Base-by-base conservation (phyloP, 257 asterid genomes). In the Knoxia roxburghii region DNA sequence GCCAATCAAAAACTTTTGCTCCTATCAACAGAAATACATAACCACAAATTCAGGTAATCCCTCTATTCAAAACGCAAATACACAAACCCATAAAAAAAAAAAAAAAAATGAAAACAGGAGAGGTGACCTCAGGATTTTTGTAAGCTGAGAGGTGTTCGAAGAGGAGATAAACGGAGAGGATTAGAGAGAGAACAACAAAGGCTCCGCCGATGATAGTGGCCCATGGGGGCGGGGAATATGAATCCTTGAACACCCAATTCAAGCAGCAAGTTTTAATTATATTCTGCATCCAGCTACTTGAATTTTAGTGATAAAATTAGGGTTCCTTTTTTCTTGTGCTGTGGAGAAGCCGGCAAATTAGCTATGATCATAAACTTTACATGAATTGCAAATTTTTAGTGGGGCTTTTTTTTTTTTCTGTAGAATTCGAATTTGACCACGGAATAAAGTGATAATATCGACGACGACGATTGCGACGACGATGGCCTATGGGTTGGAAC, bases 1-100 rank as follows among this genome's bases (percentile, higher is more conserved):
- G 50, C 98, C 97, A 68, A 92, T 92, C 82, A 92, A 73, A 78
- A 92, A 92, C 81, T 89, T 92, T 73, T 92, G 98, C 82, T 92
- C 98, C 98, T 89, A 83, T 49, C 32, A 65, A 17, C 55, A 60
- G 46, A 67, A 68, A 35, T 64, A 63, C 9, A 39, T 13, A 51
- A 6, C 15, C 45, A 58, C 5, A 23, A 52, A 32, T 51, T 35
- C 52, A 23, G 17, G 50, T 15, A 24, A 51, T 30, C 21, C 35
- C 56, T 15, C 29, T 53, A 9, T 9, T 21, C 5, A 5, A 6
- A 5, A 27, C 13, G n/a, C 10, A 27, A 11, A 45, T 55, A 10
- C 49, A 29, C 7, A n/a, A 66, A 14, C 13, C 48, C 29, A 26
- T 32, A 50, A 5, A 10, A n/a, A 66, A 20, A 13, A 54, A 29